Conservation (phyloP, 257 asterid genomes). For the Ocimum tenuiflorum region DNA sequence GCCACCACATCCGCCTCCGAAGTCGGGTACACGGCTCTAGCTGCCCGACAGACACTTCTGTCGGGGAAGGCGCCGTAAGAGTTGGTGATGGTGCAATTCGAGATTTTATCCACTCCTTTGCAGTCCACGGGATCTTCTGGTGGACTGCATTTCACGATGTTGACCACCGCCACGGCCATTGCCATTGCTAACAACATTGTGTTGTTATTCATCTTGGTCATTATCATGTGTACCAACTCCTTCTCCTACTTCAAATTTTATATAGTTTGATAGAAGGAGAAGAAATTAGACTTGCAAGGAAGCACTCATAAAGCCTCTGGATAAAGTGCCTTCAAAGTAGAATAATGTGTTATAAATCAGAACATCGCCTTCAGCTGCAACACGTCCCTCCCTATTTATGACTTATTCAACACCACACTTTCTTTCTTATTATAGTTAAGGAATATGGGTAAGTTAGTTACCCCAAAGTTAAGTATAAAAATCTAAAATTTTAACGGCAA, state of each 20-base stretch:
- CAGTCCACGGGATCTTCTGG: conserved; percentile 58
- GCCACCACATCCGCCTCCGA: conserved; percentile 44
- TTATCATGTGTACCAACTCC: too few relatives aligned
- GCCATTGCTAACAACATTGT: background rate
- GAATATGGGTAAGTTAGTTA: too few relatives aligned
- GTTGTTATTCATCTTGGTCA: background rate
- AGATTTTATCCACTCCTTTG: background rate
- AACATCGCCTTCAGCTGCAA: too few relatives aligned
- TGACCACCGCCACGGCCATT: background rate
- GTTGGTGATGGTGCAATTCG: conserved; percentile 59
- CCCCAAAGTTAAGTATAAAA: too few relatives aligned
- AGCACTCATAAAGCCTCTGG: background rate
- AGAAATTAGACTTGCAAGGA: background rate
- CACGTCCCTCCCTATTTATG: too few relatives aligned
- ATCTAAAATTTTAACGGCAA: too few relatives aligned
- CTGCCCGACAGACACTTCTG: conserved; percentile 43
- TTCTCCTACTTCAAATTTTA: background rate
- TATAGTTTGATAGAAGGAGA: too few relatives aligned
- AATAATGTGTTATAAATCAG: too few relatives aligned
- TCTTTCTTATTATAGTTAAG: too few relatives aligned
- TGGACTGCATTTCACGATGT: conserved; percentile 23
- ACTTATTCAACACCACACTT: too few relatives aligned
- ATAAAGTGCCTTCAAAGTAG: conserved; percentile 22
- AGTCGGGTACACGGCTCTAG: conserved; percentile 37
- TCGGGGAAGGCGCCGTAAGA: conserved; percentile 54